phyloP scores from a whole-genome alignment of 371 early-diverging fungal species.

The Chytridium lagenaria region DNA sequence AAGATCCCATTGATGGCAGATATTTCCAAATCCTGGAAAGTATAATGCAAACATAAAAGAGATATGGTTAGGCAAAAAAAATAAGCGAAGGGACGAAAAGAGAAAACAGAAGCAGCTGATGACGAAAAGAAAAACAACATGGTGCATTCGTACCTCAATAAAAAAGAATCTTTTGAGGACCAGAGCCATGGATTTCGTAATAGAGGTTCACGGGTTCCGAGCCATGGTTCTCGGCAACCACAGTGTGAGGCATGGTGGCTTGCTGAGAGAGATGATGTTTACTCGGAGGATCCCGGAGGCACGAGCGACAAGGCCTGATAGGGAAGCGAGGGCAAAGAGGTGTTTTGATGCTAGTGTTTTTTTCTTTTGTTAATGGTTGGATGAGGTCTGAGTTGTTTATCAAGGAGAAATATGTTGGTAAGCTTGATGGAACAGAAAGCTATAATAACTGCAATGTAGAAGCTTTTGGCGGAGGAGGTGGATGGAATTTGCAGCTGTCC shows the following conservation, averaged over 20 bases:
- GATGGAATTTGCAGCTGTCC: too few species aligned
- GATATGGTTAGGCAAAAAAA: background rate
- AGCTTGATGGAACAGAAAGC: too few species aligned
- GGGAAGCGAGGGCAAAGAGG: too few species aligned
- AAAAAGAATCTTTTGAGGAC: conserved; percentile 63
- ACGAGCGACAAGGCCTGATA: too few species aligned
- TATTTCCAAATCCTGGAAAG: conserved; percentile 39
- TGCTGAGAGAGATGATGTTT: background rate
- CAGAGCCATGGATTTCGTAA: conserved; percentile 74
- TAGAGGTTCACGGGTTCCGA: conserved; percentile 53
- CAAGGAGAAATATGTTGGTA: too few species aligned
- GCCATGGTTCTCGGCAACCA: conserved; percentile 24
- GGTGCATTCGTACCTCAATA: conserved; percentile 72
- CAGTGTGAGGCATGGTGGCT: conserved; percentile 27
- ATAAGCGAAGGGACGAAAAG: background rate
- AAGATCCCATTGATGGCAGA: conserved; percentile 47
- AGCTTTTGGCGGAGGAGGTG: too few species aligned
- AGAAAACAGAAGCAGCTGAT: background rate
- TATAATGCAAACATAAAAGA: background rate
- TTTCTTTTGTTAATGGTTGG: too few species aligned
- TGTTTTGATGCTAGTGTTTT: too few species aligned
- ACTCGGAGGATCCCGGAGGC: background rate
- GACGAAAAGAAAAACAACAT: too few species aligned
- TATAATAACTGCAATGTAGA: too few species aligned
- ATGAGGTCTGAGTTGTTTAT: too few species aligned